Base-by-base conservation (phyloP, 1,284 basidiomycete species). In the Ustilago curta region DNA sequence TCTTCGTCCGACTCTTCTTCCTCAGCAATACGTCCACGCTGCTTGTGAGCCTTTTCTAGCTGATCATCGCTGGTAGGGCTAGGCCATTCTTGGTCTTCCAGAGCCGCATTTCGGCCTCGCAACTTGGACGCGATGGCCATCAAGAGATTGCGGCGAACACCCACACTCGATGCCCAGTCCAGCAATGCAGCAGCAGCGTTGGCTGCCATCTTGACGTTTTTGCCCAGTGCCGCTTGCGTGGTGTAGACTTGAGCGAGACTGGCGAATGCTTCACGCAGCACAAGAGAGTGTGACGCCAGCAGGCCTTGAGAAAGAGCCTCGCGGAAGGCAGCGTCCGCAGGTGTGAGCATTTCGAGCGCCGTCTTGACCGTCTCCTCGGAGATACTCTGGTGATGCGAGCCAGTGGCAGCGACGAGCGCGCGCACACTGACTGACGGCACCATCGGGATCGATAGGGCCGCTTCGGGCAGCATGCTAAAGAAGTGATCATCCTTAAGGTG, bases 401-500 rank as follows among this genome's bases (percentile, higher is more conserved):
- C 59, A 7, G 58, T 37, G 0, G 60, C 43, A 6, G 67, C 39
- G 14, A 50, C 70, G 12, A 77, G 65, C 32, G 60, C 59, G 3
- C 71, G 69, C 21, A 68, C 59, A 42, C 68, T 70, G 45, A 69
- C 52, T 6, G 71, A 70, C 1, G 68, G 70, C 11, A 72, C 65
- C 77, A 77, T 77, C 9, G 81, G 81, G 27, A 82, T 60, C 8
- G 76, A 79, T 19, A 79, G 67, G 39, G 80, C 78, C 8, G 75
- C 68, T 40, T 83, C 81, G 7, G 81, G 75, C 16, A 83, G 71
- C 70, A 80, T 70, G 60, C 77, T 79, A 58, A 76, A 74, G 27
- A 81, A 68, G 50, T 72, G 75, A 49, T 83, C 80, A 16, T 42
- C 59, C 35, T 74, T 63, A 43, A 83, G 68, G 48, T 70, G 60